Percentiles rank a stretch among this genome's conserved stretches.
Conservation (phyloP, 1,284 basidiomycete species). For the Pseudozyma hubeiensis region DNA sequence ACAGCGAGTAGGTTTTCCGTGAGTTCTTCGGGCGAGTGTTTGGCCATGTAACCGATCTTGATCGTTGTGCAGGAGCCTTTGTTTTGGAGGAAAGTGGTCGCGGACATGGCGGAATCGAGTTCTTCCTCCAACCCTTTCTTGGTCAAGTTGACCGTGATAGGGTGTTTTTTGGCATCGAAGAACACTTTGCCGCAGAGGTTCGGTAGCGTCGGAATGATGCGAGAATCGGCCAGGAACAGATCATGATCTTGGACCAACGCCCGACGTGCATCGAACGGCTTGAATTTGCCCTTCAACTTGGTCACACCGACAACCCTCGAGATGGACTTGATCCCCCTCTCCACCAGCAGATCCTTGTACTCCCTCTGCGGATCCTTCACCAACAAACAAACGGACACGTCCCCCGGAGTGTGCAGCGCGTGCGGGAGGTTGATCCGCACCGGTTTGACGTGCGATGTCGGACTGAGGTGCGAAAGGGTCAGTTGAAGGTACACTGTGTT, state of each 20-base stretch:
- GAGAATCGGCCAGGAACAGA: slow-evolving; percentile 91
- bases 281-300: slow-evolving; percentile 69
- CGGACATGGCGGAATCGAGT: slow-evolving; percentile 87
- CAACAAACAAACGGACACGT: slow-evolving; percentile 84
- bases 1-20: slow-evolving; percentile 82
- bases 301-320: slow-evolving; percentile 87
- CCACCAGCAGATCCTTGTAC: slow-evolving; percentile 90
- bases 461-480: slow-evolving; percentile 55
- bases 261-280: slow-evolving; percentile 84
- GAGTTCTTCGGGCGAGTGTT: slow-evolving; percentile 80
- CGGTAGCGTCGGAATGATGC: slow-evolving; percentile 87
- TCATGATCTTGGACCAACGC: slow-evolving; percentile 88
- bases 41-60: slow-evolving; percentile 80
- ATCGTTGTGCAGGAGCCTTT: slow-evolving; percentile 72
- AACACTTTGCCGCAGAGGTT: slow-evolving; percentile 88
- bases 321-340: slow-evolving; percentile 85
- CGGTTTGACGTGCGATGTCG: slow-evolving; percentile 56
- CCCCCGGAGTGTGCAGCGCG: slow-evolving; percentile 83
- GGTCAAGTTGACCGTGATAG: slow-evolving; percentile 85
- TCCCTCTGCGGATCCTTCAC: slow-evolving; percentile 94
- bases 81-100: slow-evolving; percentile 86
- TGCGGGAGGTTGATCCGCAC: slow-evolving; percentile 70
- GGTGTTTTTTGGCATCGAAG: slow-evolving; percentile 95
- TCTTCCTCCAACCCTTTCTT: slow-evolving; percentile 82
- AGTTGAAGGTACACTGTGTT: slow-evolving; percentile 61